Evolutionary conservation across 345 rosid genomes (phyloP), one percentile per base, ranked within the genome.

Genomic region (Citrus medica): DNA sequence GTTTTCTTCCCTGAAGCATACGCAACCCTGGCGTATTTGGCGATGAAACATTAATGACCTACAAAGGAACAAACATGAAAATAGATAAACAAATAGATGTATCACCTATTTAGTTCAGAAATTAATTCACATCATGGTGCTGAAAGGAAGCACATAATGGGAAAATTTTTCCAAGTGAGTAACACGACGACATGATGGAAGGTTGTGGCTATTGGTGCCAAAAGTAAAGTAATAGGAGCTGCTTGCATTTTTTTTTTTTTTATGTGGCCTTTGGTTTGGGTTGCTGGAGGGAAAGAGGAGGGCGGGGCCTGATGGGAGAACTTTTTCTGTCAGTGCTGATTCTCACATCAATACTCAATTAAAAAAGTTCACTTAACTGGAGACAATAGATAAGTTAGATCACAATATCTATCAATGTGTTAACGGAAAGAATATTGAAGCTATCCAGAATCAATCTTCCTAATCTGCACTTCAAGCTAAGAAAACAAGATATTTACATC

Each of bases 1-100:
- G 95, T 83, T 92, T 94, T 82, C 98, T 92, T 67, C 99, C 99
- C 80, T 94, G 98, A 81, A 96, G 98, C 92, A 86, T 90, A 38
- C 97, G 97, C 85, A 96, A 80, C 33, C 99, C 98, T 40, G 97
- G 97, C 30, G 99, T 96, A 76, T 96, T 96, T 14, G 99, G 98
- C 7, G 98, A 96, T 85, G 99, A 94, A 83, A 94, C 95, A 89
- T 96, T 94, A 69, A 96, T 94, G 37, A 94, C 99, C 99, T 96
- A 79, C 32, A 40, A 33, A 78, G 38, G 14, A 25, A 40, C 17
- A 27, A 70, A 33, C 7, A 10, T 24, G 48, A 42, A 59, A 75
- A 63, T 33, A 24, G 27, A 46, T 6, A 24, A 46, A 42, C 1
- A 5, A 9, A 32, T 8, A 62, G 25, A 37, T 55, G 30, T 5